A percentile compares a stretch with the other conserved stretches of the same genome.
Evolutionary conservation across 148 eudicot genomes (phyloP).

Genomic region (Dianthus caryophyllus): DNA sequence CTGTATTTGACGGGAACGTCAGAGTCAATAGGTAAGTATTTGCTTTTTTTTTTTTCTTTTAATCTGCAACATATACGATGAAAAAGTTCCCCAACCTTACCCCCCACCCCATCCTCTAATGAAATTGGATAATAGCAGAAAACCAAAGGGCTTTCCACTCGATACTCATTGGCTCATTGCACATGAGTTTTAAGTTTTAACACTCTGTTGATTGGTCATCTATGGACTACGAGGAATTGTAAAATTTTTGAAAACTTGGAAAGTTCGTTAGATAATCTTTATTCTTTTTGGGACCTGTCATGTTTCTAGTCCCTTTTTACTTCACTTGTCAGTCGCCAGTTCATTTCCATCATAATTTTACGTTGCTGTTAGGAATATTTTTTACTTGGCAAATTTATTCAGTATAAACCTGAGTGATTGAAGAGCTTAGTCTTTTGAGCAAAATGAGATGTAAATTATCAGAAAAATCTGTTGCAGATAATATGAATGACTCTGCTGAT

Average conservation of each 20-base stretch:
- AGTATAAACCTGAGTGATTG: no score
- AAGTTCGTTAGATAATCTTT: not conserved
- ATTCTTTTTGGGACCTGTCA: not conserved
- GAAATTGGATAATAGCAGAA: not conserved
- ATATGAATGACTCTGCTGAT: not conserved
- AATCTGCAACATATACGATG: not conserved
- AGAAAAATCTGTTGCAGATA: not conserved
- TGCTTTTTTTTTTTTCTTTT: not conserved
- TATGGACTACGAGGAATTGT: not conserved
- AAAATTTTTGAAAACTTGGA: not conserved
- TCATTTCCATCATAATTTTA: not conserved
- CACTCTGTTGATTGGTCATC: not conserved
- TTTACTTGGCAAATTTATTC: not conserved
- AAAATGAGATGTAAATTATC: not conserved
- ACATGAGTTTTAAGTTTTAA: not conserved
- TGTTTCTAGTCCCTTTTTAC: not conserved
- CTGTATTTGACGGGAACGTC: slow-evolving; percentile 89
- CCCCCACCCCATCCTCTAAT: not conserved
- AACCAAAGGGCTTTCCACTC: not conserved
- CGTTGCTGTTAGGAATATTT: not conserved
- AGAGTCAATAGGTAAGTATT: slow-evolving; percentile 68
- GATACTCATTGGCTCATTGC: not conserved
- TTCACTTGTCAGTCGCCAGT: not conserved
- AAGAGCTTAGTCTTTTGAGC: not conserved
- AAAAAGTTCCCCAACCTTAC: not conserved